These are phyloP conservation scores for Pleurotus platypus DNA, from an alignment of 768 basidiomycete species.

Conservation along the genomic window DNA sequence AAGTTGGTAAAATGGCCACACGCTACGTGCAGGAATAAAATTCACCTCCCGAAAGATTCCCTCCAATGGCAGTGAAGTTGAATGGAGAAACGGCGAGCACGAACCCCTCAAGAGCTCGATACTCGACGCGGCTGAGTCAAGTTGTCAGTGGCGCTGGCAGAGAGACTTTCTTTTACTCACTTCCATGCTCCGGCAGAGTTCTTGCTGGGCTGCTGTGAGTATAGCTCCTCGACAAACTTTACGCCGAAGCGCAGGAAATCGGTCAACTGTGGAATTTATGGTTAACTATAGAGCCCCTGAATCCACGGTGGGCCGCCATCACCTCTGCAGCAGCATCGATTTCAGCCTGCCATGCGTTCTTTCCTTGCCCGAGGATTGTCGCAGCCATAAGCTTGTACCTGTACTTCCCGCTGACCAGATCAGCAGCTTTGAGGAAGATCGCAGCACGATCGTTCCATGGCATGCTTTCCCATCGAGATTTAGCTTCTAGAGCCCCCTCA, in stretches of 20 bases:
- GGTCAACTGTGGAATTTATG: slow-evolving; percentile 44
- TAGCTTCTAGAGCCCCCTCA: slow-evolving; percentile 82
- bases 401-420: slow-evolving; percentile 93
- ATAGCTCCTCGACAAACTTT: slow-evolving; percentile 94
- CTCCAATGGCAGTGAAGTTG: slow-evolving; percentile 98
- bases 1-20: slow-evolving; percentile 2
- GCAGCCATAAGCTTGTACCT: slow-evolving; percentile 93
- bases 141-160: not conserved
- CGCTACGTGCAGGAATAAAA: slow-evolving; percentile 6
- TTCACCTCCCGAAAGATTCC: slow-evolving; percentile 79
- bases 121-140: slow-evolving; percentile 78
- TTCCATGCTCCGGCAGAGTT: slow-evolving; percentile 93
- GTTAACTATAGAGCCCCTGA: slow-evolving; percentile 5
- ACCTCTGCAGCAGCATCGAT: slow-evolving; percentile 99
- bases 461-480: slow-evolving; percentile 86
- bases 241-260: slow-evolving; percentile 98
- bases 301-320: slow-evolving; percentile 14
- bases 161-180: slow-evolving; percentile 43
- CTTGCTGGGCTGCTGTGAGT: slow-evolving; percentile 83
- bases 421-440: slow-evolving; percentile 97
- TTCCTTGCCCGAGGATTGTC: slow-evolving; percentile 97
- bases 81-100: slow-evolving; percentile 97
- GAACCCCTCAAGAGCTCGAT: slow-evolving; percentile 97
- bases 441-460: slow-evolving; percentile 98
- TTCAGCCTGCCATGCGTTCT: slow-evolving; percentile 99